Percentiles rank a stretch among this genome's conserved stretches.
Conservation (phyloP, 306 rosid genomes). For the Malus fusca region DNA sequence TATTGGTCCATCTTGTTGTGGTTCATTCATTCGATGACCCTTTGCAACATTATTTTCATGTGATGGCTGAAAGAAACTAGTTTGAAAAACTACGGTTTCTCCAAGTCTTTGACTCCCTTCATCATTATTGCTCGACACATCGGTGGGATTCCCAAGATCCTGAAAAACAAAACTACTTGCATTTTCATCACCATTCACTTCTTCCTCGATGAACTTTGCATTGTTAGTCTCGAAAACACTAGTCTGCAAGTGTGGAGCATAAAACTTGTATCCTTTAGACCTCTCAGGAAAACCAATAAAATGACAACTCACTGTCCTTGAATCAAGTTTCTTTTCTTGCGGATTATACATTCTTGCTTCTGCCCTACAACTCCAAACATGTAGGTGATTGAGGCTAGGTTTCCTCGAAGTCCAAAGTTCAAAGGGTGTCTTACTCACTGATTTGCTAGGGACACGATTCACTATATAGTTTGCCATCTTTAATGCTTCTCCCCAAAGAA, state of each 20-base stretch:
- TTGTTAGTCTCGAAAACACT: too few relatives aligned
- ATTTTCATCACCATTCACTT: too few relatives aligned
- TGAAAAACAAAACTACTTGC: too few relatives aligned
- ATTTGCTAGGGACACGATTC: neutral
- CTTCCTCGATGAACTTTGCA: neutral
- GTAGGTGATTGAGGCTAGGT: neutral
- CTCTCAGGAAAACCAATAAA: neutral
- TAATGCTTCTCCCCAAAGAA: neutral
- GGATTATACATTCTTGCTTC: neutral
- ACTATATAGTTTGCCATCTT: neutral
- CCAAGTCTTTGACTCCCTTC: too few relatives aligned
- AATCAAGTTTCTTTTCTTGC: neutral
- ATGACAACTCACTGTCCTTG: neutral
- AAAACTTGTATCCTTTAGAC: neutral
- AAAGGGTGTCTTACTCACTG: neutral
- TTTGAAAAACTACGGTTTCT: too few relatives aligned
- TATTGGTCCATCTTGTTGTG: too few relatives aligned
- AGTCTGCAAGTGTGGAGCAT: neutral
- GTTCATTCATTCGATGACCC: too few relatives aligned
- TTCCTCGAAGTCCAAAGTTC: neutral
- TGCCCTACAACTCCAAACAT: neutral
- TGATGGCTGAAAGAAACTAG: too few relatives aligned
- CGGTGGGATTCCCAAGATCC: too few relatives aligned
- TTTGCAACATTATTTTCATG: too few relatives aligned
- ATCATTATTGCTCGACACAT: too few relatives aligned